phyloP scores from a whole-genome alignment of 1,284 basidiomycete species.

The Farysia itapuensis region DNA sequence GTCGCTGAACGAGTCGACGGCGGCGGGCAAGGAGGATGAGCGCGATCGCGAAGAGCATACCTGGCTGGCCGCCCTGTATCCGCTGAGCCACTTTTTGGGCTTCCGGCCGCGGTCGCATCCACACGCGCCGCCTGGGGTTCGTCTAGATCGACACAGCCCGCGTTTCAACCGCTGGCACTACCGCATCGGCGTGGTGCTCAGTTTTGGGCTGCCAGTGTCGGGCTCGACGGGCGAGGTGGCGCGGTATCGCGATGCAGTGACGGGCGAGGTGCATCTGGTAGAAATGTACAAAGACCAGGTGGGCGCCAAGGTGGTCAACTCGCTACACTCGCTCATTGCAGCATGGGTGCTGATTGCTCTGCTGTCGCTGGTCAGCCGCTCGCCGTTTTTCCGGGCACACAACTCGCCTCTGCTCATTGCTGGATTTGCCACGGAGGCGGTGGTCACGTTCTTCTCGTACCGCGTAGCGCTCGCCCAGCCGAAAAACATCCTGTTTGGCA shows the following conservation, averaged over 20 bases:
- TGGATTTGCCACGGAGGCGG: slow-evolving; percentile 50
- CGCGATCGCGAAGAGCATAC: slow-evolving; percentile 10
- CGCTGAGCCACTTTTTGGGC: slow-evolving; percentile 28
- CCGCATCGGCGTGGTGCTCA: slow-evolving; percentile 14
- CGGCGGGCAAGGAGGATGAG: no score
- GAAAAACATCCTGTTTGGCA: slow-evolving; percentile 46
- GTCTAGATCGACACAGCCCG: slow-evolving; percentile 2
- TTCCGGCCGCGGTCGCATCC: slow-evolving; percentile 28
- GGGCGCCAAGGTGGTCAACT: slow-evolving; percentile 14
- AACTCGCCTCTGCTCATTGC: slow-evolving; percentile 28
- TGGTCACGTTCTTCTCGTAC: slow-evolving; percentile 44
- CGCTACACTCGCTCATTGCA: slow-evolving; percentile 26
- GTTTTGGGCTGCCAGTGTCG: slow-evolving; percentile 15
- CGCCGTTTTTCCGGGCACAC: slow-evolving; percentile 19
- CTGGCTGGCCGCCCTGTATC: slow-evolving; percentile 14
- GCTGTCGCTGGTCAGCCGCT: slow-evolving; percentile 11
- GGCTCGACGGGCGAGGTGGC: slow-evolving; percentile 13
- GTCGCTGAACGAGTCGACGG: no score
- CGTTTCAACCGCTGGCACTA: slow-evolving; percentile 29
- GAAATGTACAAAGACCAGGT: slow-evolving; percentile 21
- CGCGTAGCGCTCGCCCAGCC: slow-evolving; percentile 43
- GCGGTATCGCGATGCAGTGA: slow-evolving; percentile 15
- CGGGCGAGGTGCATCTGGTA: slow-evolving; percentile 14
- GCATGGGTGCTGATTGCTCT: slow-evolving; percentile 23
- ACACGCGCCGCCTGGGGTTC: slow-evolving; percentile 13